These are phyloP conservation scores for Pyrenophora graminea DNA, from an alignment of 2,329 filamentous ascomycete species.

Conservation along the genomic window DNA sequence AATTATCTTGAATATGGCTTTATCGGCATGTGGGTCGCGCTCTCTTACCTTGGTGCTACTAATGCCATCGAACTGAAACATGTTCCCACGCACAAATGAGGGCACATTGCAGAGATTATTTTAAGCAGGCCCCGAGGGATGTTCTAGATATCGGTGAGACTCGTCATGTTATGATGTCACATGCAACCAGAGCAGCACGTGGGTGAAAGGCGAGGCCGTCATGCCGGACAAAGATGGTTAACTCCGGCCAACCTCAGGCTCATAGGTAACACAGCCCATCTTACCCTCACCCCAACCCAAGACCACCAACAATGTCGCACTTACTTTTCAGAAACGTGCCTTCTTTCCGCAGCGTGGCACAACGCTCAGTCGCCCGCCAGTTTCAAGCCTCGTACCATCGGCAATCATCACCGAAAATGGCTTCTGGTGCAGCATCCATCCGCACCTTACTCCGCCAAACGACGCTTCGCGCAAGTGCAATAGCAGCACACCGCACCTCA, in stretches of 20 bases:
- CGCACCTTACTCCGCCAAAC: conserved; percentile 37
- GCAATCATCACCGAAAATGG: conserved; percentile 28
- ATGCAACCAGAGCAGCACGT: too few relatives aligned
- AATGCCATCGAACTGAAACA: too few relatives aligned
- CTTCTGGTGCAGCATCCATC: conserved; percentile 28
- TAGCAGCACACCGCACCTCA: conserved; percentile 26
- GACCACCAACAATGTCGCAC: conserved; percentile 21
- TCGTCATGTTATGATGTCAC: too few relatives aligned
- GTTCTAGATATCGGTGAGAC: too few relatives aligned
- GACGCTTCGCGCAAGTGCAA: conserved; percentile 31
- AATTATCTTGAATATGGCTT: too few relatives aligned
- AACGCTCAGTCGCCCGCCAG: conserved; percentile 14
- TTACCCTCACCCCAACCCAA: conserved; percentile 7
- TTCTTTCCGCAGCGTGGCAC: conserved; percentile 13
- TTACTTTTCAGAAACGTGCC: conserved; percentile 18
- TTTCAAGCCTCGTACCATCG: conserved; percentile 19
- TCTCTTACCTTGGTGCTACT: too few relatives aligned
- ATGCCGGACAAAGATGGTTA: conserved; percentile 6
- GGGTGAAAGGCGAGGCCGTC: background rate
- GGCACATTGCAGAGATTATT: too few relatives aligned
- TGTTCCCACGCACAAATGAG: too few relatives aligned
- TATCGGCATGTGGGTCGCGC: too few relatives aligned
- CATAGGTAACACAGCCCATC: conserved; percentile 7
- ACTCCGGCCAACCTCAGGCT: conserved; percentile 24
- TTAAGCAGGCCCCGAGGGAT: too few relatives aligned